Evolutionary conservation across 2,329 filamentous ascomycete species (phyloP), one percentile per base, ranked within the genome.

Genomic region (Gnomoniopsis smithogilvyi): DNA sequence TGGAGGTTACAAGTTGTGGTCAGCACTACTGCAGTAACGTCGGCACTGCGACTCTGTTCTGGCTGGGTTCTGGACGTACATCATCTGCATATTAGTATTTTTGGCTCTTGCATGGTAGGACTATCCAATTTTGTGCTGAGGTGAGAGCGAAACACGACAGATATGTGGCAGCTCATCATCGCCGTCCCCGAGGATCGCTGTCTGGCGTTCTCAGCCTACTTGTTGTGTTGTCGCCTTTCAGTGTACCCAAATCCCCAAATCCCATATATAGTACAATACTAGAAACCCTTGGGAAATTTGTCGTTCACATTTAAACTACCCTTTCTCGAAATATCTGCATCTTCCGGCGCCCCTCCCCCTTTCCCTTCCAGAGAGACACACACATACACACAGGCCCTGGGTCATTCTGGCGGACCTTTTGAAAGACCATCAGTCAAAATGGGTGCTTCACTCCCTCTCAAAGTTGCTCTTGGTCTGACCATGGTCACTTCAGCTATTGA

Each of bases 401-500:
- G n/a, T n/a, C n/a, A n/a, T n/a, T n/a, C n/a, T n/a, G n/a, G n/a
- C n/a, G n/a, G n/a, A n/a, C n/a, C 8, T 30, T 30, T 30, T 30
- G 26, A 8, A 30, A 30, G 26, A 24, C 6, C 7, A 1, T 7
- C 45, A n/a, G 8, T n/a, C 30, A 56, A 15, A 7, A 66, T 67
- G 63, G 11, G 54, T 22, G 55, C 60, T 3, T 58, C 61, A 2
- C 17, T 63, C 14, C 56, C 63, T 7, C 62, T 71, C 45, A 63
- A 59, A 19, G 52, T 67, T 46, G 63, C 66, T 26, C 60, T 76
- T 15, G 65, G 65, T 34, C 60, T 77, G 10, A 67, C 77, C 21
- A 65, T 71, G 58, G 63, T 73, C 45, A 72, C 74, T 56, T 70
- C 73, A 14, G 66, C 70, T 54, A 70, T 78, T 63, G 73, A 76